Base-by-base conservation (phyloP, 768 basidiomycete species). In the Pleurotus pulmonarius region DNA sequence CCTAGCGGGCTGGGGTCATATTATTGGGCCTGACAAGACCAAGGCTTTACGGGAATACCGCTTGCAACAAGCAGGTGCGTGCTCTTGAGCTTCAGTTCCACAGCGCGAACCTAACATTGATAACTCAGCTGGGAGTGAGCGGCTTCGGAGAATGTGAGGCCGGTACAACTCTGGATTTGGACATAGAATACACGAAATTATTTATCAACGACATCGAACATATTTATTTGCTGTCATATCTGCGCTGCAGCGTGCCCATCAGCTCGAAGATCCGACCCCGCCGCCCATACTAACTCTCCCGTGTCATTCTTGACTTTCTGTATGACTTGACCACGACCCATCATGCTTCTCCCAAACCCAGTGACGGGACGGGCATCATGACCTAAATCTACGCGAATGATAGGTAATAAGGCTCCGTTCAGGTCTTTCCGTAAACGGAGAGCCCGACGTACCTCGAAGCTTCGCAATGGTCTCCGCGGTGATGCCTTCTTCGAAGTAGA, bases 311-410 rank as follows among this genome's bases (percentile, higher is more conserved):
- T 73, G 16, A 91, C 69, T 68, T 82, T 88, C 71, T 96, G 94
- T 60, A 98, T 97, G 56, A 98, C 75, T 73, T 98, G 92, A 4
- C 93, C 92, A 2, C 92, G 82, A 20, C 93, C 92, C 73, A 94
- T 77, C 76, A 86, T 77, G 2, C 71, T 75, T 54, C 90, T 78
- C 40, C 67, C 69, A 65, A 85, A 86, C 1, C 90, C 90, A 4
- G 63, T 74, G 3, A 87, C 80, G 0, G 73, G 56, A 56, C 85
- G 83, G 38, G 85, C 89, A 62, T 91, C 83, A 64, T 98, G 97
- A 0, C 97, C 96, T 90, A 98, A 93, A 16, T 74, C 90, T 94
- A 63, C 56, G 49, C 45, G 34, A 11, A 29, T 18, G 34, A n/a
- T 60, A 43, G 57, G 52, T 46, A 52, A 22, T 20, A 53, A 44